Evolutionary conservation across 768 basidiomycete genomes (phyloP), one percentile per base, ranked within the genome.

Genomic region (Leucosporidium yakuticum): DNA sequence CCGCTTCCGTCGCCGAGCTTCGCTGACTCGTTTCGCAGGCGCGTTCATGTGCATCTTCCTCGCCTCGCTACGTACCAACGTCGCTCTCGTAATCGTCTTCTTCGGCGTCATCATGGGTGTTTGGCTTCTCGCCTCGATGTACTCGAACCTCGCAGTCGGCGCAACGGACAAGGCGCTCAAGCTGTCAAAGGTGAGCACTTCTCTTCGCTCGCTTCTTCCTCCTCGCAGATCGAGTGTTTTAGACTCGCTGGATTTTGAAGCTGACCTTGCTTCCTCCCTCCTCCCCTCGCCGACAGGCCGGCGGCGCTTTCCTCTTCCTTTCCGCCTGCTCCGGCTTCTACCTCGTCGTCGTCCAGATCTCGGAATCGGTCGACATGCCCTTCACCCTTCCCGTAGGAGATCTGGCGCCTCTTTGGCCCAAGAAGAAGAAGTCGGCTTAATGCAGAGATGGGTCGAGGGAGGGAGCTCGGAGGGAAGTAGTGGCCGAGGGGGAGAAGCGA

Each of bases 281-380:
- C 39, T 15, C 21, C 31, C 50, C 4, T 17, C n/a, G 6, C 15
- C 31, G 14, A 44, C 44, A 64, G 57, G 32, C 51, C 15, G 64
- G 64, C 39, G 64, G 64, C n/a, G 64, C 64, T 1, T 64, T 58
- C 49, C 64, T 64, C 49, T 64, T 64, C 64, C 14, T 64, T 20
- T 59, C 57, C 0, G 64, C 64, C 4, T 49, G 31, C 48, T 36
- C 31, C 4, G 64, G 64, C 32, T 64, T 51, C 64, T 64, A 39
- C 50, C 62, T 63, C 50, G 49, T 63, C 34, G 23, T 36, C 50
- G 29, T 63, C 17, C 62, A 60, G 34, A 29, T 57, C 54, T 49
- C 51, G 49, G 57, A 64, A 49, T 27, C 39, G 17, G 62, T 63
- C n/a, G 62, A 47, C 32, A 27, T 64, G 23, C 64, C 64, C 20